Evolutionary conservation across 192 early-diverging fungal genomes (phyloP), one percentile per base, ranked within the genome.

Genomic region (Neocallimastix lanati): DNA sequence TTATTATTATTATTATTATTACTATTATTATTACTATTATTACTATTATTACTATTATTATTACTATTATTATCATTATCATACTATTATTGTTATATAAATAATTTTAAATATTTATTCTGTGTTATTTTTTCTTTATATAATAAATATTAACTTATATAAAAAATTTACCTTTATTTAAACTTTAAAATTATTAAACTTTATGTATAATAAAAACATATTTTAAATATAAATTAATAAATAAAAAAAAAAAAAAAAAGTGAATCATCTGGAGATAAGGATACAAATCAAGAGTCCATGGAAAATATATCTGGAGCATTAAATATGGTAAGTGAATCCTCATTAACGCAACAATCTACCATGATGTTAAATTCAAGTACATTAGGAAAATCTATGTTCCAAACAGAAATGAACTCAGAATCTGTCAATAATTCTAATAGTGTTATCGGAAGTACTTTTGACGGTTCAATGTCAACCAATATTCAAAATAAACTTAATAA

Each of bases 401-500:
- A 67, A 67, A 67, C 50, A n/a, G 50, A 67, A 25, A 67, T 67
- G 50, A 50, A 16, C 4, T n/a, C 50, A 4, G 25, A 2, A 11
- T 67, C 50, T 21, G 9, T 67, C 0, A 67, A n/a, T 27, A 67
- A 67, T 67, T 67, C 50, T n/a, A n/a, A n/a, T 27, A 67, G 50
- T 67, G n/a, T 67, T 4, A 67, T 67, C 25, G 6, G 7, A 11
- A 67, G 50, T 67, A 67, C 50, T 1, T 77, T 29, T 82, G 77
- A 33, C 30, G n/a, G 82, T 29, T 28, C 27, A 27, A 4, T 35
- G 5, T 6, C 30, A 78, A 27, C 29, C 77, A 33, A 40, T 80
- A 33, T 78, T 18, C 25, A 58, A 58, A 33, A 80, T 28, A 80
- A 33, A 58, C 5, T 21, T 29, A 84, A 80, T 36, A 82, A 36